Percentiles rank a stretch among this genome's conserved stretches.
Conservation (phyloP, 1,284 basidiomycete species). For the Sutorius eximius region DNA sequence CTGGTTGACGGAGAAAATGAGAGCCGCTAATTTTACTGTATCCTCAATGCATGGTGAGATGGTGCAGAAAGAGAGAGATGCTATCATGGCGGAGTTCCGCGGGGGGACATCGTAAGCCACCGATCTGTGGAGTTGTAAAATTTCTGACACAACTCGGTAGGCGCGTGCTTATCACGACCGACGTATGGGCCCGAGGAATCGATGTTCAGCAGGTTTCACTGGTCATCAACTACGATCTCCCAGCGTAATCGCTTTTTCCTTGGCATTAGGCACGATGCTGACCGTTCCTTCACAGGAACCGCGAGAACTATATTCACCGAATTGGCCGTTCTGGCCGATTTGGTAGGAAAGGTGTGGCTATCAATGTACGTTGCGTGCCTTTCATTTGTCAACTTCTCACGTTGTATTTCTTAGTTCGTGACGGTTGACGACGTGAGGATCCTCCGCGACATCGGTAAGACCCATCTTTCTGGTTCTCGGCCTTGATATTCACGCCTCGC, state of each 20-base stretch:
- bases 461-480: background rate
- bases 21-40: conserved; percentile 94
- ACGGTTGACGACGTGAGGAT: conserved; percentile 90
- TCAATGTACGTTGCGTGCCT: conserved; percentile 60
- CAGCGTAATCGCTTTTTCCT: conserved; percentile 59
- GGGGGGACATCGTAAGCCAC: conserved; percentile 81
- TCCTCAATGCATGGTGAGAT: conserved; percentile 99
- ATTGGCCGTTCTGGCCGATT: conserved; percentile 96
- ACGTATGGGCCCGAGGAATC: conserved; percentile 98
- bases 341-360: conserved; percentile 91
- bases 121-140: conserved; percentile 6
- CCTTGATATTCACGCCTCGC: conserved; percentile 15
- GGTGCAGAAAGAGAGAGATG: conserved; percentile 97
- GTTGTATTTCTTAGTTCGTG: conserved; percentile 63
- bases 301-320: conserved; percentile 98
- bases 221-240: conserved; percentile 98
- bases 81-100: conserved; percentile 99
- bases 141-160: conserved; percentile 40
- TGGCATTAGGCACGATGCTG: conserved; percentile 14
- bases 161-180: conserved; percentile 94
- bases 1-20: conserved; percentile 99
- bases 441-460: conserved; percentile 84
- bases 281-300: conserved; percentile 57
- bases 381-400: conserved; percentile 9
- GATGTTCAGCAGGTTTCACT: conserved; percentile 98